phyloP scores from a whole-genome alignment of 2,329 filamentous ascomycete species.

The Diaporthe citrichinensis region DNA sequence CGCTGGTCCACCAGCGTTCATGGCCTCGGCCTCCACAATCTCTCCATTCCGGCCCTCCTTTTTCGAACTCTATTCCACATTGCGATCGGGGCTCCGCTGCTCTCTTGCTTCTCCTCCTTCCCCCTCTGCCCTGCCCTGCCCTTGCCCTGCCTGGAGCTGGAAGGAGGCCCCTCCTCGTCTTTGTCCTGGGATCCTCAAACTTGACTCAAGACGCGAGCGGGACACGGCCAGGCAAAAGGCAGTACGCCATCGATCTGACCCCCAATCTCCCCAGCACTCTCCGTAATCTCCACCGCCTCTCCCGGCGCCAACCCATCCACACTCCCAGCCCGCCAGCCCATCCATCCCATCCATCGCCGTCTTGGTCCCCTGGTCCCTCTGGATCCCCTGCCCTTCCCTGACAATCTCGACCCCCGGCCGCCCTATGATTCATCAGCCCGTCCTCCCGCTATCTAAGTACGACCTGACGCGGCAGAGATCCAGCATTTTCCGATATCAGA shows the following conservation, averaged over 20 bases:
- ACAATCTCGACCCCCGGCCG: constrained; percentile 34
- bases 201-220: constrained; percentile 38
- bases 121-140: not conserved
- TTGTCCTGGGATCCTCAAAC: constrained; percentile 37
- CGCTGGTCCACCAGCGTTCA: not conserved
- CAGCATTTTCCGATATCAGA: constrained; percentile 40
- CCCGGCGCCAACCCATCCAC: constrained; percentile 23
- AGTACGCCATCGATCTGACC: constrained; percentile 35
- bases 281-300: constrained; percentile 36
- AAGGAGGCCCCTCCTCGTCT: constrained; percentile 6
- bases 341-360: constrained; percentile 8
- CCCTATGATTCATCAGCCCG: constrained; percentile 42
- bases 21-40: constrained; percentile 30
- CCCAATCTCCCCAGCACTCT: constrained; percentile 14
- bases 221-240: constrained; percentile 11
- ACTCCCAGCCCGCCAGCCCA: not conserved
- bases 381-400: constrained; percentile 36
- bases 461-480: constrained; percentile 40
- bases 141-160: not conserved
- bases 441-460: constrained; percentile 38
- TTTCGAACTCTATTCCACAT: constrained; percentile 12
- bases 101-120: not conserved
- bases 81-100: constrained; percentile 7
- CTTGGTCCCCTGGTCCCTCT: not conserved
- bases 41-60: constrained; percentile 23